Evolutionary conservation across 345 rosid species (phyloP), one percentile per base, ranked within the genome.

Genomic region (Conringia planisiliqua): DNA sequence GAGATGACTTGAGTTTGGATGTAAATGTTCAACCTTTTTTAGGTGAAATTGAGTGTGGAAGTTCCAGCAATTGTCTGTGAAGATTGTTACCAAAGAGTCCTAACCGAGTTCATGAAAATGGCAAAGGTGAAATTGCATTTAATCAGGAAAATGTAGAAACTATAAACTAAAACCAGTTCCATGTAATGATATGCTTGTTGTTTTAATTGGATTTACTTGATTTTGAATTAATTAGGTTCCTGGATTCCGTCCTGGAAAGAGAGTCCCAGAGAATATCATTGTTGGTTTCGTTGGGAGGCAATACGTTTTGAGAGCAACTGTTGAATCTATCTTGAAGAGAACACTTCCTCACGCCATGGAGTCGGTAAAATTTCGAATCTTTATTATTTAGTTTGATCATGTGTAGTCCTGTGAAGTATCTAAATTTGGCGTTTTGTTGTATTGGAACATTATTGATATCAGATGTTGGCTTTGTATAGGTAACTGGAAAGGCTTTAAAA

Each of bases 271-370:
- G 83, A 78, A 84, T 75, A 68, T 91, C 64, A 90, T 91, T 79
- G 56, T 93, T 22, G 79, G 83, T 81, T 85, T 87, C 70, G 84
- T 88, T 44, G 96, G 98, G 68, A 86, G 86, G 81, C 78, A 76
- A 74, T 80, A 82, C 80, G 86, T 93, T 71, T 84, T 82, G 71
- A 84, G 79, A 81, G 98, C 98, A 58, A 83, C 90, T 1, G 84
- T 91, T 66, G 98, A 94, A 76, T 87, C 98, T 63, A 87, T 94
- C 64, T 56, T 94, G 85, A 82, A 91, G 83, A 86, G 97, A 84
- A 94, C 98, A 52, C 96, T 94, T 76, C 98, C 97, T 39, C 97
- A 94, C 70, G 93, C 98, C 72, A 81, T 94, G 96, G 80, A 91
- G 55, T 84, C 88, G 36, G 98, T 93, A 87, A 66, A 57, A 7